These are phyloP conservation scores for Haplosporangium sp. DNA, from an alignment of 371 early-diverging fungal species.

Conservation along the genomic window DNA sequence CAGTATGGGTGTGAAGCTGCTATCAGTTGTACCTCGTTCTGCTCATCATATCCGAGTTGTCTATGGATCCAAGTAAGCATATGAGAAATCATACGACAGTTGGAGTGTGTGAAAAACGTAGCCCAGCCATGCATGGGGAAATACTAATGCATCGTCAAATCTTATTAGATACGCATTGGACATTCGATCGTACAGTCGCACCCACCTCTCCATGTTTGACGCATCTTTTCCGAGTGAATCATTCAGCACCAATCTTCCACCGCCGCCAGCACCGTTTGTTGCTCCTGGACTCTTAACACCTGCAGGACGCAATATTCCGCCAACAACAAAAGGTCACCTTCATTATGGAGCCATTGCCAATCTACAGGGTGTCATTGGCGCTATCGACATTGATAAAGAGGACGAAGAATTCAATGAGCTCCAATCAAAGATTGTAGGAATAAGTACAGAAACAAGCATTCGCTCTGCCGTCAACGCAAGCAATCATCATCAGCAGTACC, in stretches of 20 bases:
- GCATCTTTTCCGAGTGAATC: slow-evolving; percentile 46
- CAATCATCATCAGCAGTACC: background rate
- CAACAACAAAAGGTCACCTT: slow-evolving; percentile 37
- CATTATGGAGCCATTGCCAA: slow-evolving; percentile 35
- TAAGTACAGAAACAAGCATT: no score
- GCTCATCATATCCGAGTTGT: slow-evolving; percentile 66
- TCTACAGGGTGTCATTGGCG: slow-evolving; percentile 26
- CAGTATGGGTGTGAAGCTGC: slow-evolving; percentile 30
- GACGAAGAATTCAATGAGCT: slow-evolving; percentile 38
- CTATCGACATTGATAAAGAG: slow-evolving; percentile 41
- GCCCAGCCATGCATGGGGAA: background rate
- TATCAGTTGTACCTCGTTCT: slow-evolving; percentile 67
- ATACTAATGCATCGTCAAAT: background rate
- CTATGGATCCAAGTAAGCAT: slow-evolving; percentile 62
- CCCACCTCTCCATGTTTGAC: slow-evolving; percentile 46
- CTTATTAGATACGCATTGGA: slow-evolving; percentile 37
- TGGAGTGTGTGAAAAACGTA: background rate
- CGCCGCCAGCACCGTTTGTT: slow-evolving; percentile 35
- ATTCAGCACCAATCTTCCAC: slow-evolving; percentile 26
- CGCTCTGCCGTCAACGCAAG: background rate
- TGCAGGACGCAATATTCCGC: slow-evolving; percentile 28
- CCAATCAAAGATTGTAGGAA: background rate
- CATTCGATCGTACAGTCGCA: slow-evolving; percentile 35
- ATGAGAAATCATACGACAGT: no score
- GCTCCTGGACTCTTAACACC: slow-evolving; percentile 19